Base-by-base conservation (phyloP, 2,329 filamentous ascomycete genomes). In the Verticillium dahliae region DNA sequence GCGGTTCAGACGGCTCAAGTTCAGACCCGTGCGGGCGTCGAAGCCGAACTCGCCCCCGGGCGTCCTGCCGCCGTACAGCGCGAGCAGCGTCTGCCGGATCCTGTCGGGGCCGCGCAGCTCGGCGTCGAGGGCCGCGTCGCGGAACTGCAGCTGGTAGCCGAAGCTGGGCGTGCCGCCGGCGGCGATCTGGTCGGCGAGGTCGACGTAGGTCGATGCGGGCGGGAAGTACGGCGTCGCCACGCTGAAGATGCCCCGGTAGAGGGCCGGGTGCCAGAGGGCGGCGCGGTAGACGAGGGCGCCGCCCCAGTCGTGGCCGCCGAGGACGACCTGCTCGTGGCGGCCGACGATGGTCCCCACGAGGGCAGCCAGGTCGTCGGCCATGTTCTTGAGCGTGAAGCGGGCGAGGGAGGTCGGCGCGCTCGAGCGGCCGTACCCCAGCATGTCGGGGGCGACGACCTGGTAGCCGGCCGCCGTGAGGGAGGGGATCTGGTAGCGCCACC, bases 251-350 rank as follows among this genome's bases (percentile, higher is more conserved):
- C 88, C 86, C 3, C 80, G 80, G 58, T 94, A 78, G 13, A 92
- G 77, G 15, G 85, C 75, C 0, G 90, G 90, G 69, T 91, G 80
- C 80, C 85, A 89, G 61, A 88, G 81, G 5, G 87, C 85, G 58
- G 89, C 77, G 58, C 90, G 85, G 78, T 89, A 92, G 58, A 88
- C 86, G 9, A 91, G 78, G 2, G 81, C 80, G 66, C 88, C 90
- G 71, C 91, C 91, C 89, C 91, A 94, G 75, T 95, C 91, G 75
- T 96, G 91, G 7, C 90, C 91, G 52, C 90, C 90, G 6, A 96
- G 80, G 57, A 95, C 87, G 68, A 94, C 39, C 39, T 41, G 39
- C 39, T 41, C 86, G 37, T 69, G 71, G 58, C 65, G 54, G 74
- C 75, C 27, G 73, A 77, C 56, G 31, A 72, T 73, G 61, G 86